Percentiles rank a stretch among this genome's conserved stretches.
Conservation (phyloP, 495 filamentous ascomycete species). For the Xylaria venustula region DNA sequence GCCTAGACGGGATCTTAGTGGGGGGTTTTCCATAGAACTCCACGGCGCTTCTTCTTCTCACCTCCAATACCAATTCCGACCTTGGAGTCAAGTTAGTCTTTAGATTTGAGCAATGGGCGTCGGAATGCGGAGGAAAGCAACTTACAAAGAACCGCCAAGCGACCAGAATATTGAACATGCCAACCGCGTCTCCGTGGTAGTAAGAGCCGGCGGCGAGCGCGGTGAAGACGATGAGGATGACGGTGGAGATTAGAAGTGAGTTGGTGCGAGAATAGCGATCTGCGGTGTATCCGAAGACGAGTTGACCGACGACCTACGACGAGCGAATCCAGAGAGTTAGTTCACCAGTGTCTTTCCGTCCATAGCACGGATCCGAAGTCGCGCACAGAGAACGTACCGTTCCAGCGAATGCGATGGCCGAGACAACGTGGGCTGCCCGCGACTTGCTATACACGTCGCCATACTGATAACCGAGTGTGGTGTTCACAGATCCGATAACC, state of each 20-base stretch:
- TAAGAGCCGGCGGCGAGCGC: slow-evolving; percentile 77
- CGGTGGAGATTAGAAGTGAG: slow-evolving; percentile 74
- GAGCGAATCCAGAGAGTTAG: slow-evolving; percentile 9
- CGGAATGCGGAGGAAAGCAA: not conserved
- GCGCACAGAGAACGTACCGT: slow-evolving; percentile 58
- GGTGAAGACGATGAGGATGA: slow-evolving; percentile 81
- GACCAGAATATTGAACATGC: slow-evolving; percentile 77
- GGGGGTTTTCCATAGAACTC: slow-evolving; percentile 60
- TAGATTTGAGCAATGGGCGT: too few species aligned
- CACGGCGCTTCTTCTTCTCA: slow-evolving; percentile 68
- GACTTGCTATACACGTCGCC: slow-evolving; percentile 61
- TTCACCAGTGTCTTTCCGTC: not conserved
- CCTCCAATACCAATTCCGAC: slow-evolving; percentile 62
- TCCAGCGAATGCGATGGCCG: slow-evolving; percentile 81
- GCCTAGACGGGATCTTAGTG: slow-evolving; percentile 58
- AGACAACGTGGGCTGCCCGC: slow-evolving; percentile 65
- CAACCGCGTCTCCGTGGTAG: slow-evolving; percentile 60
- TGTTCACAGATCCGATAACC: slow-evolving; percentile 82
- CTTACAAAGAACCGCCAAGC: slow-evolving; percentile 83
- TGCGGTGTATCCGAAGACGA: slow-evolving; percentile 77
- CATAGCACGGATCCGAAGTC: too few species aligned
- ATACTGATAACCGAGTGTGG: slow-evolving; percentile 65
- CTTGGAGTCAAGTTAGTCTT: slow-evolving; percentile 20
- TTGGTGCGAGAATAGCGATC: slow-evolving; percentile 84
- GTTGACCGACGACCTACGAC: slow-evolving; percentile 64